Evolutionary conservation across 2,329 filamentous ascomycete genomes (phyloP).

Genomic region (Neocatenulostroma microsporum): DNA sequence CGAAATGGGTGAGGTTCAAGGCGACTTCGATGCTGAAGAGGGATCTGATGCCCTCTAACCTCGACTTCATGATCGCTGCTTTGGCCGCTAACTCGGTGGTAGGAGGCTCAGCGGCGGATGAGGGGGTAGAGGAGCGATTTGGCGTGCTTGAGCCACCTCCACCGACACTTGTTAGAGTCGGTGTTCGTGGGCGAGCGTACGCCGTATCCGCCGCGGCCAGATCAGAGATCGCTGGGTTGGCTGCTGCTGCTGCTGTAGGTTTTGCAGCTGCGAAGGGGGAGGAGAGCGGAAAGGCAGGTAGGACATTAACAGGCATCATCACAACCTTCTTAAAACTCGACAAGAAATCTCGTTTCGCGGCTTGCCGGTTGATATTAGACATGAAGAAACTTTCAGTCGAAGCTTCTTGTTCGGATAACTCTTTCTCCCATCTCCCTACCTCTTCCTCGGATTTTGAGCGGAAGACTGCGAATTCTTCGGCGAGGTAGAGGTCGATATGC

Average conservation of each 20-base stretch:
- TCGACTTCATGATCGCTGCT: constrained; percentile 92
- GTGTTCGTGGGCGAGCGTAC: constrained; percentile 21
- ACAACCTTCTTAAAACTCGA: constrained; percentile 97
- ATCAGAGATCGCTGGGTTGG: constrained; percentile 11
- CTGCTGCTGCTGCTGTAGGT: constrained; percentile 20
- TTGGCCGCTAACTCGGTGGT: constrained; percentile 92
- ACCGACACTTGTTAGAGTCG: constrained; percentile 13
- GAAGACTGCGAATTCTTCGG: constrained; percentile 85
- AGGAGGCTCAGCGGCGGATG: constrained; percentile 54
- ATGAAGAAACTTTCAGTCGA: constrained; percentile 90
- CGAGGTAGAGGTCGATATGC: constrained; percentile 86
- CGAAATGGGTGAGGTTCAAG: constrained; percentile 76
- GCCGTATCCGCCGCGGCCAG: constrained; percentile 18
- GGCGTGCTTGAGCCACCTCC: constrained; percentile 20
- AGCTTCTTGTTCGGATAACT: constrained; percentile 82
- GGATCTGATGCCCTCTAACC: constrained; percentile 87
- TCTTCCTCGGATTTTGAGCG: constrained; percentile 65
- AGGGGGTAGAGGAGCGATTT: constrained; percentile 30
- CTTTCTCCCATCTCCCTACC: constrained; percentile 82
- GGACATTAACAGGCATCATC: constrained; percentile 94
- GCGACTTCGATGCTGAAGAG: constrained; percentile 96
- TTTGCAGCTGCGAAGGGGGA: constrained; percentile 43
- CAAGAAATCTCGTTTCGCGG: constrained; percentile 92
- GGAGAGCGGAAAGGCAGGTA: constrained; percentile 55
- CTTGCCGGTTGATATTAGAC: constrained; percentile 88